These are phyloP conservation scores for Phanerodontia chrysosporium DNA, from an alignment of 768 basidiomycete species.

Conservation along the genomic window DNA sequence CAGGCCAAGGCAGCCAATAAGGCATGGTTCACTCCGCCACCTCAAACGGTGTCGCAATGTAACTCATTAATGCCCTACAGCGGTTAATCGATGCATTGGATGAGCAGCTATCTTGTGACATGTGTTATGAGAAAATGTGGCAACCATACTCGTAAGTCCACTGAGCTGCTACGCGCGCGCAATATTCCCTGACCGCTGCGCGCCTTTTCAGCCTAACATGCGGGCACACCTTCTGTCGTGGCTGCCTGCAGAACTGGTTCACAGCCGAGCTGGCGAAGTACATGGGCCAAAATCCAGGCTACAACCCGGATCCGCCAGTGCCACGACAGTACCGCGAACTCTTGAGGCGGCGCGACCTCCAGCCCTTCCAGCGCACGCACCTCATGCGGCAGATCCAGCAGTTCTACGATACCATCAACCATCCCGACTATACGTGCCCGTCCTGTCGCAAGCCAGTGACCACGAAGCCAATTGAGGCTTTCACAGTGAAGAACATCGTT, in stretches of 20 bases:
- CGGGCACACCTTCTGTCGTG: slow-evolving; percentile 66
- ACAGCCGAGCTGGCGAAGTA: slow-evolving; percentile 46
- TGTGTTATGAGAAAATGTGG: slow-evolving; percentile 65
- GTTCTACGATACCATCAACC: slow-evolving; percentile 16
- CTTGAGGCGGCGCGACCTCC: slow-evolving; percentile 9
- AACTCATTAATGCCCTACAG: not conserved
- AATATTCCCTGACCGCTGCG: not conserved
- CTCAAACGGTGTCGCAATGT: not conserved
- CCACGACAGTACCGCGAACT: slow-evolving; percentile 4
- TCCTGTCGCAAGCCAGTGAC: slow-evolving; percentile 52
- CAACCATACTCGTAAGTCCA: slow-evolving; percentile 55
- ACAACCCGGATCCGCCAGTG: slow-evolving; percentile 23
- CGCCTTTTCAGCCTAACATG: slow-evolving; percentile 49
- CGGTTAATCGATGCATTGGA: slow-evolving; percentile 30
- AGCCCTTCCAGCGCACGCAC: not conserved
- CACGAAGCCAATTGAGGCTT: slow-evolving; percentile 54
- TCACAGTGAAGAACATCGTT: slow-evolving; percentile 54
- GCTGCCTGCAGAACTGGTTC: slow-evolving; percentile 56
- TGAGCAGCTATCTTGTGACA: slow-evolving; percentile 56
- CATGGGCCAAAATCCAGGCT: slow-evolving; percentile 41
- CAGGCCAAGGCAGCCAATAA: not conserved
- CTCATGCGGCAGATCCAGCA: slow-evolving; percentile 9
- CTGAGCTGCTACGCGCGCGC: not conserved
- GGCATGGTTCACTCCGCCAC: not conserved
- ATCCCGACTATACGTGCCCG: slow-evolving; percentile 63